These are phyloP conservation scores for Macrophomina phaseolina DNA, from an alignment of 2,329 filamentous ascomycete genomes.

Conservation along the genomic window DNA sequence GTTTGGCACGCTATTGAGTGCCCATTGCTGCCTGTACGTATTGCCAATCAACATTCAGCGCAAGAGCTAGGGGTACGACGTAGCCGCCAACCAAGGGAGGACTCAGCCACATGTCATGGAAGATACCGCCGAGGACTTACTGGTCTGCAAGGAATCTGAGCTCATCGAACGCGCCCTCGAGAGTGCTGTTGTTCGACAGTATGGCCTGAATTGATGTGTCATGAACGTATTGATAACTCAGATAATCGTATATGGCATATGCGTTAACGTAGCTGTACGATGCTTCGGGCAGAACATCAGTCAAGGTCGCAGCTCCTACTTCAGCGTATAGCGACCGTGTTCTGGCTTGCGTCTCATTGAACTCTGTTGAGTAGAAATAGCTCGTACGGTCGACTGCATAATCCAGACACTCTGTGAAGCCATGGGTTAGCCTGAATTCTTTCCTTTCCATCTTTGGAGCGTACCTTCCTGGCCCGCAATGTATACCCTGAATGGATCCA, in stretches of 20 bases:
- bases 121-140: conserved; percentile 1
- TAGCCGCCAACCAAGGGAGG: too few species aligned
- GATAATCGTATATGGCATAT: conserved; percentile 60
- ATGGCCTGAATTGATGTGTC: conserved; percentile 50
- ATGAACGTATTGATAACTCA: conserved; percentile 60
- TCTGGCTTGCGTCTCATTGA: conserved; percentile 44
- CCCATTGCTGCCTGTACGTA: conserved; percentile 50
- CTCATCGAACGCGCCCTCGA: conserved; percentile 30
- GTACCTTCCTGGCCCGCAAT: conserved; percentile 53
- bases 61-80: too few species aligned
- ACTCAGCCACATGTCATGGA: too few species aligned
- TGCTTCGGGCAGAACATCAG: conserved; percentile 46
- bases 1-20: conserved; percentile 41
- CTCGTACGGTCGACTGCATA: conserved; percentile 36
- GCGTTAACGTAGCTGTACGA: conserved; percentile 59
- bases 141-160: conserved; percentile 35
- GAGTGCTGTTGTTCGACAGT: conserved; percentile 39
- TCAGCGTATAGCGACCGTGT: conserved; percentile 53
- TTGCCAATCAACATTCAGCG: background rate
- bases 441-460: conserved; percentile 45
- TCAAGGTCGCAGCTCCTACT: conserved; percentile 52
- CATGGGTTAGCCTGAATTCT: background rate
- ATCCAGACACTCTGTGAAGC: conserved; percentile 28
- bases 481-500: conserved; percentile 59
- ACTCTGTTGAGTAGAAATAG: conserved; percentile 52